These are phyloP conservation scores for Quercus berberidifolia DNA, from an alignment of 306 rosid species.

Conservation along the genomic window DNA sequence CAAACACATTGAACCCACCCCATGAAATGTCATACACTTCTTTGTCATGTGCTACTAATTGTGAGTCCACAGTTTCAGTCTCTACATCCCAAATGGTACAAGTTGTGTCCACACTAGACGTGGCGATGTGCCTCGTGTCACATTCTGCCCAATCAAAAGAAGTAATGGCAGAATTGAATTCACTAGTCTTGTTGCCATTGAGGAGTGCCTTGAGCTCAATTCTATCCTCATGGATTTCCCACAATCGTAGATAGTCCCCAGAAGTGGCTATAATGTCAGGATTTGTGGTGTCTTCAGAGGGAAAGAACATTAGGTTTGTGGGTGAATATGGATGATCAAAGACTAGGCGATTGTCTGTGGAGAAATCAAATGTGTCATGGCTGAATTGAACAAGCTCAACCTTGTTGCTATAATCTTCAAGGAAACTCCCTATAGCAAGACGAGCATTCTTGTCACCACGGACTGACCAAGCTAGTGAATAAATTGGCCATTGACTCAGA, in stretches of 20 bases:
- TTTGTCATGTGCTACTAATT: conserved; percentile 69
- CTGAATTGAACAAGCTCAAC: conserved; percentile 59
- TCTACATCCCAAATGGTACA: conserved; percentile 69
- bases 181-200: conserved; percentile 43
- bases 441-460: conserved; percentile 48
- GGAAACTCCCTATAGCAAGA: conserved; percentile 53
- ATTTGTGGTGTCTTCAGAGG: conserved; percentile 41
- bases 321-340: conserved; percentile 67
- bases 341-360: conserved; percentile 39
- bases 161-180: conserved; percentile 47
- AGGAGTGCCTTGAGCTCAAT: conserved; percentile 54
- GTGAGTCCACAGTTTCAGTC: conserved; percentile 48
- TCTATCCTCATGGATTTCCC: conserved; percentile 59
- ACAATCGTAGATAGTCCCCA: conserved; percentile 53
- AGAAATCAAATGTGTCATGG: conserved; percentile 35
- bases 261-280: conserved; percentile 64
- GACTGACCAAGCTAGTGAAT: conserved; percentile 51
- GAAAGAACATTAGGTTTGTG: conserved; percentile 71
- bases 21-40: conserved; percentile 68
- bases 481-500: conserved; percentile 56
- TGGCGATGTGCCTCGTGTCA: conserved; percentile 37
- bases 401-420: conserved; percentile 61
- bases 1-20: conserved; percentile 68
- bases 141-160: conserved; percentile 58
- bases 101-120: conserved; percentile 53